A percentile compares a stretch with the other conserved stretches of the same genome.
Conservation (phyloP, 2,329 filamentous ascomycete genomes). For the Periconia sp. region DNA sequence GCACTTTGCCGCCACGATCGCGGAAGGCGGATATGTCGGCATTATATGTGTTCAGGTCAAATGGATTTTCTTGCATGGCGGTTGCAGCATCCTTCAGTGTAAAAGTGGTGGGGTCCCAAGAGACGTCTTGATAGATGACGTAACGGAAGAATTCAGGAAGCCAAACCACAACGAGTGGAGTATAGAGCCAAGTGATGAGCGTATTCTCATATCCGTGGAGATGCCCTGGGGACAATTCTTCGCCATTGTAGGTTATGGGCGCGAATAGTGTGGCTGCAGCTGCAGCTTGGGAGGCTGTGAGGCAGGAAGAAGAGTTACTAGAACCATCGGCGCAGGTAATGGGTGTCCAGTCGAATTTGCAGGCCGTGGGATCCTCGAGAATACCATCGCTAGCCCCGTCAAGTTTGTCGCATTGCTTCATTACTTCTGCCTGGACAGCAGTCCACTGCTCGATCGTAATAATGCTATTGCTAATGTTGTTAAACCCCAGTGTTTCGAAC, state of each 20-base stretch:
- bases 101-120: conserved; percentile 45
- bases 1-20: conserved; percentile 23
- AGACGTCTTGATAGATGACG: conserved; percentile 48
- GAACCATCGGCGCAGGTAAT: conserved; percentile 12
- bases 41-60: conserved; percentile 14
- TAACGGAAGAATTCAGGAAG: conserved; percentile 50
- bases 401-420: conserved; percentile 57
- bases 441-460: conserved; percentile 49
- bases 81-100: conserved; percentile 40
- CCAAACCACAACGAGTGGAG: conserved; percentile 35
- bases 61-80: conserved; percentile 19
- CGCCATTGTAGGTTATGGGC: conserved; percentile 21
- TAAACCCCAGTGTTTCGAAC: conserved; percentile 29
- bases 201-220: conserved; percentile 11
- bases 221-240: conserved; percentile 1
- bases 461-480: conserved; percentile 42
- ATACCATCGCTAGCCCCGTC: conserved; percentile 58
- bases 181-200: conserved; percentile 31
- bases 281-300: conserved; percentile 17
- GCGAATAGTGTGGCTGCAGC: conserved; percentile 33
- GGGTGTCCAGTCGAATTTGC: conserved; percentile 19
- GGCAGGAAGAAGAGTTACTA: conserved; percentile 33
- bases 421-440: conserved; percentile 46
- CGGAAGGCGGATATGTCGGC: conserved; percentile 23
- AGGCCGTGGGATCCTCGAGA: conserved; percentile 49